These are phyloP conservation scores for Orbilia brochopaga DNA, from an alignment of 2,329 filamentous ascomycete genomes.

Conservation along the genomic window DNA sequence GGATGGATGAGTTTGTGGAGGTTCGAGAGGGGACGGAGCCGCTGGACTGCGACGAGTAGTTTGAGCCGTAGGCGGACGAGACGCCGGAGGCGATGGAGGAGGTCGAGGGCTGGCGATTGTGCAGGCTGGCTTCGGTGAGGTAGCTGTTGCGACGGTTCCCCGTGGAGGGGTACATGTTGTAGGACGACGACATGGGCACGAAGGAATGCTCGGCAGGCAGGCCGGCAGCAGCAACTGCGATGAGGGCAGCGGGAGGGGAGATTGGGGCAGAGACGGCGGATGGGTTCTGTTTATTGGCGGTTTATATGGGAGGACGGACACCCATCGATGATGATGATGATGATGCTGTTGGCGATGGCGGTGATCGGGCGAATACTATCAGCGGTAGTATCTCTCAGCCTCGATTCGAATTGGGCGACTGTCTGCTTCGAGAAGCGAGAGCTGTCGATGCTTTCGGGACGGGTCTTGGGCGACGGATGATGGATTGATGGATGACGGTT, in stretches of 20 bases:
- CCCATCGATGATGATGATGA: constrained; percentile 25
- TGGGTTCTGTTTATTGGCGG: constrained; percentile 11
- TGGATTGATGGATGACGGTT: background rate
- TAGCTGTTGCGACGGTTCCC: constrained; percentile 37
- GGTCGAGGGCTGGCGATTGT: constrained; percentile 43
- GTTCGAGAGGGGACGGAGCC: constrained; percentile 44
- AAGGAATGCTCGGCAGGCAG: background rate
- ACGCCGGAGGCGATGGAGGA: constrained; percentile 48
- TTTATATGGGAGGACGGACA: constrained; percentile 21
- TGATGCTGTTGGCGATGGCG: constrained; percentile 7
- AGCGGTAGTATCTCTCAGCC: background rate
- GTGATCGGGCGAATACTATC: background rate
- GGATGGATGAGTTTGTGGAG: constrained; percentile 42
- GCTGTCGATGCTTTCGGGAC: background rate
- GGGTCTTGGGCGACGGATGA: background rate
- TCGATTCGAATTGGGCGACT: background rate
- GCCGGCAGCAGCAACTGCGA: no score
- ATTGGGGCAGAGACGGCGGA: background rate
- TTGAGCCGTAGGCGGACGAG: constrained; percentile 45
- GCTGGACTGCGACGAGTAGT: constrained; percentile 47
- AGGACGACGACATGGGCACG: constrained; percentile 24
- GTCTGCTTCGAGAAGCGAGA: background rate
- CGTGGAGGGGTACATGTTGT: constrained; percentile 48
- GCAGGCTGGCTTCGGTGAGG: constrained; percentile 23
- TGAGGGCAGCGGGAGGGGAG: no score